Evolutionary conservation across 176 grass and related monocot species (phyloP).

Genomic region (Phyllostachys edulis): DNA sequence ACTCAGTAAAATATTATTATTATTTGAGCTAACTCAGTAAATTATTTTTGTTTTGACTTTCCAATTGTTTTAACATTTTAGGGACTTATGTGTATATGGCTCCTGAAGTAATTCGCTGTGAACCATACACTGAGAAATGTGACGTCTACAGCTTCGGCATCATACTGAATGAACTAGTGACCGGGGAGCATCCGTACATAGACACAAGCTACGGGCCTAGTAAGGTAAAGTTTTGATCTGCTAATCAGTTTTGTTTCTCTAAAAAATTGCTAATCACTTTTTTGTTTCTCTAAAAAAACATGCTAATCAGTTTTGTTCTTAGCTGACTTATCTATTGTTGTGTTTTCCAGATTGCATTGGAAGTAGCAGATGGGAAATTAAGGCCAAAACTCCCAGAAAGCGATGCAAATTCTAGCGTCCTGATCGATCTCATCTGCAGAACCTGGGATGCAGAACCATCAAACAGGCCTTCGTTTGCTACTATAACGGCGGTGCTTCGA

Average conservation of each 20-base stretch:
- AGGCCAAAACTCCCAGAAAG: conserved; percentile 36
- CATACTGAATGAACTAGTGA: conserved; percentile 57
- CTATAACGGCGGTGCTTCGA: conserved; percentile 29
- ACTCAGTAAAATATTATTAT: too few species aligned
- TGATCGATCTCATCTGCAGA: conserved; percentile 45
- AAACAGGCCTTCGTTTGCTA: conserved; percentile 44
- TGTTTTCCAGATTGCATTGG: conserved; percentile 50
- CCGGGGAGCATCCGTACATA: conserved; percentile 55
- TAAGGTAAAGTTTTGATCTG: conserved; percentile 25
- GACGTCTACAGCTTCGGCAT: conserved; percentile 74
- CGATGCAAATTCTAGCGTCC: neutral
- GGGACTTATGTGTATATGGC: conserved; percentile 75
- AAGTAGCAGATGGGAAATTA: conserved; percentile 53
- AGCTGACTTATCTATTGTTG: neutral
- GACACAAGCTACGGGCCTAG: conserved; percentile 47
- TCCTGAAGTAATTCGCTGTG: conserved; percentile 60
- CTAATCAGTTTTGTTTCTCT: neutral
- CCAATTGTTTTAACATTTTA: neutral
- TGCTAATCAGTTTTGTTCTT: neutral
- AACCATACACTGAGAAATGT: conserved; percentile 67
- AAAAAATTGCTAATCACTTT: neutral
- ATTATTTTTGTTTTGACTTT: neutral
- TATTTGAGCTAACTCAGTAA: too few species aligned
- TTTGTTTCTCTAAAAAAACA: neutral
- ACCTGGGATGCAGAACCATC: conserved; percentile 45